A percentile compares a stretch with the other conserved stretches of the same genome.
Evolutionary conservation across 1,284 basidiomycete species (phyloP).

Genomic region (Bjerkandera adusta): DNA sequence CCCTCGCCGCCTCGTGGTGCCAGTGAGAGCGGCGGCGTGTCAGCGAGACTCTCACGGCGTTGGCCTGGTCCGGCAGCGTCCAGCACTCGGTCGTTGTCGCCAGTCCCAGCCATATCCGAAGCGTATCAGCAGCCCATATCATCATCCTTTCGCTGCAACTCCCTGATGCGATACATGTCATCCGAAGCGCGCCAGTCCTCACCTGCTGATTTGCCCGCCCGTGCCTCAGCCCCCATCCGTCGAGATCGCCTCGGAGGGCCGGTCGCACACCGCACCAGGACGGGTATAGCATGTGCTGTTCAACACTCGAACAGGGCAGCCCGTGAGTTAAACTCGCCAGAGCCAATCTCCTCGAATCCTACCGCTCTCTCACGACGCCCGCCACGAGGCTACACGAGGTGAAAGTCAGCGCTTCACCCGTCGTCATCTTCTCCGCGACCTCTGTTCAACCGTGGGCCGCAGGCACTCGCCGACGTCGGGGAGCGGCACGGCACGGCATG

Average conservation of each 20-base stretch:
- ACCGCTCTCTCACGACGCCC: neutral
- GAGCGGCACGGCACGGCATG: no score
- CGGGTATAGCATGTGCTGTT: neutral
- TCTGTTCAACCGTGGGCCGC: no score
- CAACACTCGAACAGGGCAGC: neutral
- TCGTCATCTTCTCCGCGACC: neutral
- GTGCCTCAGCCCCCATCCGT: neutral
- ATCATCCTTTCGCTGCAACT: neutral
- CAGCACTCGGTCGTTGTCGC: neutral
- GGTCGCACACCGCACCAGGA: neutral
- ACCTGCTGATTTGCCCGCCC: neutral
- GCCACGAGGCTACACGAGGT: conserved; percentile 1
- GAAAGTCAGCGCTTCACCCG: neutral
- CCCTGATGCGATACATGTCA: conserved; percentile 1
- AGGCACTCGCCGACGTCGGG: no score
- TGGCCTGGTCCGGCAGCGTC: neutral
- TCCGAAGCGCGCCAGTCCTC: neutral
- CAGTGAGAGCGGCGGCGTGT: conserved; percentile 10
- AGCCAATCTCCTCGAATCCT: conserved; percentile 1
- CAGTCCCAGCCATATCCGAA: neutral
- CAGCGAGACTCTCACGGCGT: conserved; percentile 6
- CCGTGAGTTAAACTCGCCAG: conserved; percentile 1
- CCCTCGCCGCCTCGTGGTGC: neutral
- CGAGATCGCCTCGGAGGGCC: neutral
- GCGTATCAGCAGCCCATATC: conserved; percentile 5